phyloP scores from a whole-genome alignment of 2,329 filamentous ascomycete genomes.

The Venturia aucupariae region DNA sequence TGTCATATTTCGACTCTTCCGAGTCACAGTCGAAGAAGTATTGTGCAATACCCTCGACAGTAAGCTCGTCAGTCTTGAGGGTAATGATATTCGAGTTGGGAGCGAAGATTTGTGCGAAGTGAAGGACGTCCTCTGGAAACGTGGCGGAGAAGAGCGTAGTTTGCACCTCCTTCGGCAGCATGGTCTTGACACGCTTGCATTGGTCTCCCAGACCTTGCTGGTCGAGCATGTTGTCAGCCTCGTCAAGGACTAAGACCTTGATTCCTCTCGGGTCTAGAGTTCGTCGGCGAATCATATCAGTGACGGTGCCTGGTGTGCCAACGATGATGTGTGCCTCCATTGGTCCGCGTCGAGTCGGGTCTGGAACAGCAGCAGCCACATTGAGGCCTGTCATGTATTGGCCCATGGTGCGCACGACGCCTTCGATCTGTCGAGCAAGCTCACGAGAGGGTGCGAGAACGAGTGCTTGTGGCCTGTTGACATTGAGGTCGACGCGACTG shows the following conservation, averaged over 20 bases:
- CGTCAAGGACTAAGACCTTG: constrained; percentile 81
- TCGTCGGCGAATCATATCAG: constrained; percentile 72
- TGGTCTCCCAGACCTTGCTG: constrained; percentile 92
- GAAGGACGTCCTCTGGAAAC: constrained; percentile 75
- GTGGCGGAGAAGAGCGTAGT: constrained; percentile 94
- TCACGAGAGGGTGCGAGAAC: constrained; percentile 89
- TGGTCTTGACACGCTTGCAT: constrained; percentile 75
- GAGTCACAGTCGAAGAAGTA: constrained; percentile 90
- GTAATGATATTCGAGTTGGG: constrained; percentile 80
- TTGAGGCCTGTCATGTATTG: constrained; percentile 68
- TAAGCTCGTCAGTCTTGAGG: constrained; percentile 81
- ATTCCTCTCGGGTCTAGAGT: constrained; percentile 64
- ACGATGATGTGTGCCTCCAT: constrained; percentile 75
- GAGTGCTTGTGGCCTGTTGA: constrained; percentile 70
- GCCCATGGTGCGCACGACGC: constrained; percentile 75
- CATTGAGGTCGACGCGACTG: constrained; percentile 68
- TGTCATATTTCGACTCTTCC: constrained; percentile 76
- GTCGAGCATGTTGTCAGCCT: constrained; percentile 98
- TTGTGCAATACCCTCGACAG: constrained; percentile 93
- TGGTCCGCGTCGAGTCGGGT: constrained; percentile 59
- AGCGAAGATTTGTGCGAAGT: constrained; percentile 76
- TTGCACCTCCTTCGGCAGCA: constrained; percentile 68
- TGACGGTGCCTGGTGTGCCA: constrained; percentile 87
- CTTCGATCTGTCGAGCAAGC: constrained; percentile 86
- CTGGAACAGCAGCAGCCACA: constrained; percentile 74